Base-by-base conservation (phyloP, 371 early-diverging fungal species). In the Fennellomyces sp. region DNA sequence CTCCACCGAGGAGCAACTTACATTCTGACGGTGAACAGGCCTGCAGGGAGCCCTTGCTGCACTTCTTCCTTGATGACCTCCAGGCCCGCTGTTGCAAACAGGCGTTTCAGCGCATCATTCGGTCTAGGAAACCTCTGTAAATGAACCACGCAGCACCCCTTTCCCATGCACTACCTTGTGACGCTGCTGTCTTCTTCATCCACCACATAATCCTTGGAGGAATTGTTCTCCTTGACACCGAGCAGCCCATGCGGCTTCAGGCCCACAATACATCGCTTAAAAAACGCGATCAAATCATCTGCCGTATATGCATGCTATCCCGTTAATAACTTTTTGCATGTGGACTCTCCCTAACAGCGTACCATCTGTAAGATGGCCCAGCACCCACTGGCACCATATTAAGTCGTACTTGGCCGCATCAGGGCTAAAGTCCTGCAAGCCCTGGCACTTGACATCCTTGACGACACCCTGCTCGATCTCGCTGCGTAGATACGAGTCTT, bases 381-480 rank as follows among this genome's bases (percentile, higher is more conserved):
- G 76, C 1, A 96, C 96, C 98, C 98, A 97, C 71, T 97, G 98
- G 63, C 91, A 93, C 98, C 98, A 97, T 26, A 97, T 93, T 33
- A 93, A 69, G 66, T 95, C 94, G 75, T 95, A 96, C 26, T 86
- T 80, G 3, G 77, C 81, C 29, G 76, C 62, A n/a, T 83, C 82
- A 11, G 96, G 96, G 17, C 48, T 52, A 60, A 97, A 94, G 23
- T 87, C 85, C 64, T 97, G 96, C 57, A 97, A 68, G 0, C 97
- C 98, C 13, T 74, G 56, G 26, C 88, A 84, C 12, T 86, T 75
- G 29, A 90, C 84, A 26, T 83, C 66, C 0, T 86, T 87, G 0
- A 94, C 84, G 33, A 72, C 63, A 4, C 82, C 88, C 10, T 63
- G 52, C 12, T 72, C 69, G 1, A 78, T 78, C 60, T 91, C 90